These are phyloP conservation scores for Cinnamomum micranthum DNA, from an alignment of 164 flowering plant genomes.

Conservation along the genomic window DNA sequence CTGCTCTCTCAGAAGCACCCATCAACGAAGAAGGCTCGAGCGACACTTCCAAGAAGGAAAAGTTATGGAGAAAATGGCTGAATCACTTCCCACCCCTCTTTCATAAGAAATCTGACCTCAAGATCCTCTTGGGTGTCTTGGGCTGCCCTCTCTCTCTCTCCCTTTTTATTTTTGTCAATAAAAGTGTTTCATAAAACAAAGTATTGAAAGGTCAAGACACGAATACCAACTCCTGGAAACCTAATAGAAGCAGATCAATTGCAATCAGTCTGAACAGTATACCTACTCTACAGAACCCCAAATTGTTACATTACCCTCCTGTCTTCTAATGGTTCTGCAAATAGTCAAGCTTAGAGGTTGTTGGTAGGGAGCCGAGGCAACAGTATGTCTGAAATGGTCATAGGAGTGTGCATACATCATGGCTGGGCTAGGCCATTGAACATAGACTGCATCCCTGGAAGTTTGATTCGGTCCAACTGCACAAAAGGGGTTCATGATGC, in stretches of 20 bases:
- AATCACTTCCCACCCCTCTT: too few relatives aligned
- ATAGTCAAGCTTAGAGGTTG: conserved; percentile 84
- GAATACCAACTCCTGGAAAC: neutral
- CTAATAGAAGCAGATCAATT: neutral
- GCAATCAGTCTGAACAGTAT: conserved; percentile 5
- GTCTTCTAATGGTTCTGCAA: conserved; percentile 41
- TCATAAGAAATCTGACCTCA: too few relatives aligned
- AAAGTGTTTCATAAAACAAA: neutral
- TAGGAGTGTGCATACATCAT: conserved; percentile 87
- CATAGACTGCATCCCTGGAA: conserved; percentile 53
- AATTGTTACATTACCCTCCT: neutral
- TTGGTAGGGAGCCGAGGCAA: conserved; percentile 69
- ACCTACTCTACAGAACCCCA: conserved; percentile 9
- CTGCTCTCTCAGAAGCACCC: too few relatives aligned
- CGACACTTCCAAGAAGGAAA: too few relatives aligned
- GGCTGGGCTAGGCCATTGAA: conserved; percentile 80
- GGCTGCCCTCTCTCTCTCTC: too few relatives aligned
- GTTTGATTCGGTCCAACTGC: conserved; percentile 49
- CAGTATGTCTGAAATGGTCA: conserved; percentile 70
- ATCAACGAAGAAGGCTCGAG: too few relatives aligned
- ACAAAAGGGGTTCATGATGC: conserved; percentile 50
- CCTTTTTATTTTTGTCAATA: too few relatives aligned
- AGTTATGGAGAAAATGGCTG: too few relatives aligned
- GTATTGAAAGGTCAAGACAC: neutral
- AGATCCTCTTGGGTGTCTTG: too few relatives aligned